Base-by-base conservation (phyloP, 2,329 filamentous ascomycete species). In the Lachnellula suecica region DNA sequence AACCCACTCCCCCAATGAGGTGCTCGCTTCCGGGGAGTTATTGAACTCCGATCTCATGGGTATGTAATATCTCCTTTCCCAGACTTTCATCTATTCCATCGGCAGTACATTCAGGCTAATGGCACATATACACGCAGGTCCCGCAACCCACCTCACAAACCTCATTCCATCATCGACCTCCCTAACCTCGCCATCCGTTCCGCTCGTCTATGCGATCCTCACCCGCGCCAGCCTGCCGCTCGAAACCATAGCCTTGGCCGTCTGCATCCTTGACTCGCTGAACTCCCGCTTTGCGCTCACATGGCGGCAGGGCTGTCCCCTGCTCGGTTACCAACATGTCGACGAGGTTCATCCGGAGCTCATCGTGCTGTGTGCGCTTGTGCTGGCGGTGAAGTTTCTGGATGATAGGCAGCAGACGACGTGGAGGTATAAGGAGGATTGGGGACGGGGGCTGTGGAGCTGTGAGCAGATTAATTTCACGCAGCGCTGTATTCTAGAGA, bases 241-340 rank as follows among this genome's bases (percentile, higher is more conserved):
- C 63, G 81, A 86, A 63, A 82, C 78, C 22, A 73, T 87, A 43
- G 84, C 84, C 41, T 72, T 88, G 34, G 83, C 83, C 31, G 82
- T 84, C 35, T 85, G 82, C 72, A 81, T 88, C 45, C 75, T 88
- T 59, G 84, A 87, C 65, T 83, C 82, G 37, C 74, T 87, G 56
- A 79, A 81, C 68, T 76, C 77, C 44, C 80, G 78, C 53, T 88
- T 87, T 66, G 80, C 83, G 43, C 76, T 81, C 29, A 76, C 72
- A 52, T 88, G 83, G 83, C 79, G 84, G 20, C 72, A 81, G 51
- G 74, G 76, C 2, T 84, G 81, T 59, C 83, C 83, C 0, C 70
- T 83, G 24, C 72, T 53, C 65, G 13, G 11, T 27, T 11, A 47
- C 48, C 70, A 77, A 41, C 80, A 85, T 68, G 83, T 85, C 66